Base-by-base conservation (phyloP, 805 yeast genomes). In the Candida ortonii region DNA sequence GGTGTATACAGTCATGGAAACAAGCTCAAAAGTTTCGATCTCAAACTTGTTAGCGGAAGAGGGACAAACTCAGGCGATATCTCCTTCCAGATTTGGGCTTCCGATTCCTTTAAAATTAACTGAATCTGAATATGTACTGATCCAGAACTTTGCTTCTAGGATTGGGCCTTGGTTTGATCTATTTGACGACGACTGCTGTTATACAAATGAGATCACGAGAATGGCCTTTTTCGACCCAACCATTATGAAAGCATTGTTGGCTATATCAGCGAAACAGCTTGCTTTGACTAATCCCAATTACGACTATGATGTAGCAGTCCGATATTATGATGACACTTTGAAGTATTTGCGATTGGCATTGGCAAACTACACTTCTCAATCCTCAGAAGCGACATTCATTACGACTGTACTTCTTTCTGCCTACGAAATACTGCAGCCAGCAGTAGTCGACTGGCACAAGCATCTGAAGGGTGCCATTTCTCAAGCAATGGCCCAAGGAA, bases 401-500 rank as follows among this genome's bases (percentile, higher is more conserved):
- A 34, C 43, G 3, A 38, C 43, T 7, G 39, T 38, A 16, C 24
- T 38, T 30, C 35, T 38, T 19, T 38, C 43, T 7, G 39, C 36
- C 11, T 38, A 38, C 22, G 43, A 38, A 18, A 38, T 38, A 39
- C 34, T 38, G 22, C 30, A 33, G 24, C 43, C 43, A 3, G 43
- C 43, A 6, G 37, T 33, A 7, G 33, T 34, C 9, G 43, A 38
- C 30, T 38, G 43, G 43, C 43, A 38, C 26, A 38, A 34, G 23
- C 43, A 38, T 17, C 25, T 38, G 16, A 30, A 31, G 16, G 43
- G 43, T 5, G 43, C 38, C 23, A 38, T 34, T 11, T 38, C 38
- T 13, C 43, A 38, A 26, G 43, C 43, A 10, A 19, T 16, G 5
- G 35, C 33, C n/a, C 22, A 23, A 16, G 38, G 32, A 11, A 27